Evolutionary conservation across 441 rosid genomes (phyloP).

Genomic region (Macaranga tanarius): DNA sequence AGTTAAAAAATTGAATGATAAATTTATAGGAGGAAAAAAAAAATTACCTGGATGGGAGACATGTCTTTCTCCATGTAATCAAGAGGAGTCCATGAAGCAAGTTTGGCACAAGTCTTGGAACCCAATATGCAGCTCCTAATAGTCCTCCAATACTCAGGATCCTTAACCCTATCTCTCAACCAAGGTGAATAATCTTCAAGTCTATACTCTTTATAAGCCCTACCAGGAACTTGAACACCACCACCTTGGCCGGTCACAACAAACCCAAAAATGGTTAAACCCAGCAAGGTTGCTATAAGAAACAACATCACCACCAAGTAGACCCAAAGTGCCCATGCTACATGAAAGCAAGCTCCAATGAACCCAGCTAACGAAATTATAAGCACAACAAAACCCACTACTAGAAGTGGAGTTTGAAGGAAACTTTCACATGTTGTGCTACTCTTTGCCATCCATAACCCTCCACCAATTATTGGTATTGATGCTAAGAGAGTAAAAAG

Average conservation of each 20-base stretch:
- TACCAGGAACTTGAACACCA: slow-evolving; percentile 62
- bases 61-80: slow-evolving; percentile 62
- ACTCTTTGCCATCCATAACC: slow-evolving; percentile 80
- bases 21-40: too few relatives aligned
- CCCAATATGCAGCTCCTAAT: slow-evolving; percentile 70
- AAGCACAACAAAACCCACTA: slow-evolving; percentile 67
- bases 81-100: slow-evolving; percentile 77
- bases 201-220: slow-evolving; percentile 64
- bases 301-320: slow-evolving; percentile 77
- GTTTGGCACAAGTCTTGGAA: slow-evolving; percentile 59
- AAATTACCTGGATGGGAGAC: slow-evolving; percentile 70
- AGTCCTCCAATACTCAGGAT: slow-evolving; percentile 61
- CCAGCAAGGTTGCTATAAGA: slow-evolving; percentile 57
- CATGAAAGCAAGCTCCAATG: slow-evolving; percentile 77
- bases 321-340: slow-evolving; percentile 85
- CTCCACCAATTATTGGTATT: slow-evolving; percentile 81
- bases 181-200: slow-evolving; percentile 77
- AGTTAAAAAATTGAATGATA: background rate
- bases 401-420: slow-evolving; percentile 77
- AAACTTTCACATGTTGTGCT: slow-evolving; percentile 73
- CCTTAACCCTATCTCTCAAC: slow-evolving; percentile 56
- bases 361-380: slow-evolving; percentile 75
- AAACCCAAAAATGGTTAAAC: slow-evolving; percentile 67
- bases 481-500: slow-evolving; percentile 76
- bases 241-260: slow-evolving; percentile 73